Conservation (phyloP, 306 rosid genomes). For the Pyrus communis region DNA sequence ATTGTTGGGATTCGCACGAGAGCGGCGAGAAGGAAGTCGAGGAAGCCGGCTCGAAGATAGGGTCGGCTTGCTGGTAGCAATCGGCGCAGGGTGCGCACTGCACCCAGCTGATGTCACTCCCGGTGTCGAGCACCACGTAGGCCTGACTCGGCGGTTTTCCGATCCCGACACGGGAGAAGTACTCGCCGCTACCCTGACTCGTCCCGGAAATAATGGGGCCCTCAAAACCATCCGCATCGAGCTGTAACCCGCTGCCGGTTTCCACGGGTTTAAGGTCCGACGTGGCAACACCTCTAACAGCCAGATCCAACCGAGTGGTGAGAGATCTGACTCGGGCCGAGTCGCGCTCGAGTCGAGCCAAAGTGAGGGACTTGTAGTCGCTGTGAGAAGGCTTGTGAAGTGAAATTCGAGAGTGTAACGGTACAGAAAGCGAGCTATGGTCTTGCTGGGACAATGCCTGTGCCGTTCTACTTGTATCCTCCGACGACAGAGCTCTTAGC, state of each 20-base stretch:
- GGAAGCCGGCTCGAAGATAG: slow-evolving; percentile 56
- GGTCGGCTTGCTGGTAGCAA: slow-evolving; percentile 83
- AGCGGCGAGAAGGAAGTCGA: slow-evolving; percentile 54
- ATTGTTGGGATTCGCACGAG: slow-evolving; percentile 46
- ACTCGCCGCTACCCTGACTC: slow-evolving; percentile 96
- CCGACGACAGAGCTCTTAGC: slow-evolving; percentile 2
- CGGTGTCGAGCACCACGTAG: slow-evolving; percentile 83
- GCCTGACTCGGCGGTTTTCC: slow-evolving; percentile 62
- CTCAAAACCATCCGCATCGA: slow-evolving; percentile 26
- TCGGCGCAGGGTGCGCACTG: slow-evolving; percentile 91
- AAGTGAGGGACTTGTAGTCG: slow-evolving; percentile 49
- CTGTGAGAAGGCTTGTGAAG: slow-evolving; percentile 20
- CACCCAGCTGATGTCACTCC: slow-evolving; percentile 95
- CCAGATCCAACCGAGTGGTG: slow-evolving; percentile 43
- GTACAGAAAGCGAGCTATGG: slow-evolving; percentile 19
- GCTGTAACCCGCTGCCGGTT: not conserved
- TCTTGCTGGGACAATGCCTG: slow-evolving; percentile 6
- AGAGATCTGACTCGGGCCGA: slow-evolving; percentile 65
- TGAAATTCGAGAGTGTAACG: slow-evolving; percentile 50
- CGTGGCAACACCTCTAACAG: slow-evolving; percentile 19
- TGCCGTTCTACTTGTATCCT: not conserved
- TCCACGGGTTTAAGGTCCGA: slow-evolving; percentile 40
- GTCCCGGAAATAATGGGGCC: slow-evolving; percentile 67
- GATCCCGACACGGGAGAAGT: slow-evolving; percentile 77
- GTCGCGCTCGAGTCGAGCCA: slow-evolving; percentile 64